A percentile compares a stretch with the other conserved stretches of the same genome.
Conservation (phyloP, 2,329 filamentous ascomycete species). For the Byssothecium circinans region DNA sequence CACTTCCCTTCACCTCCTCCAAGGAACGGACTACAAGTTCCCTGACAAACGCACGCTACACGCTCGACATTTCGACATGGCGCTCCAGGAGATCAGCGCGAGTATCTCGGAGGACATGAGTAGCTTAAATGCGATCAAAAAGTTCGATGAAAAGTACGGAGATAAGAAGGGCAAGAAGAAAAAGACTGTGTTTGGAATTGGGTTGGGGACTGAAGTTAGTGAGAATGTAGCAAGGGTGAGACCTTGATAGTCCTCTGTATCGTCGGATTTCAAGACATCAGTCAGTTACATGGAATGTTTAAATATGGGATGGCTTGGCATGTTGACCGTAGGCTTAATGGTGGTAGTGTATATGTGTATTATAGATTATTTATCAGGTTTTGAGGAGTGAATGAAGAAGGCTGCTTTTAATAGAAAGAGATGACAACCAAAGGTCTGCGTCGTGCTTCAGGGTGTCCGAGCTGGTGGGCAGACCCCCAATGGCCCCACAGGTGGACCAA, state of each 20-base stretch:
- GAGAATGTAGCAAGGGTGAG: conserved; percentile 37
- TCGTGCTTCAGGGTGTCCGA: no score
- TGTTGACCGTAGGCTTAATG: no score
- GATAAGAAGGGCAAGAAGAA: conserved; percentile 70
- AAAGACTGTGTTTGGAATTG: conserved; percentile 60
- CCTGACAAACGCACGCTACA: conserved; percentile 69
- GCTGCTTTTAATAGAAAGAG: no score
- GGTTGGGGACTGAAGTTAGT: conserved; percentile 31
- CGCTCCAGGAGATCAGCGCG: conserved; percentile 84
- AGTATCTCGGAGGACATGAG: conserved; percentile 94
- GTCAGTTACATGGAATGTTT: no score
- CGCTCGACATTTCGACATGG: conserved; percentile 77
- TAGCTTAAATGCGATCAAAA: conserved; percentile 79
- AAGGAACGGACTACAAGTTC: conserved; percentile 56
- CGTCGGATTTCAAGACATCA: no score
- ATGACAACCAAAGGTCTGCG: no score
- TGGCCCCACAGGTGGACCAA: no score
- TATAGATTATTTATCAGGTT: no score
- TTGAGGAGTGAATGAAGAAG: no score
- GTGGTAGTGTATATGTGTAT: no score
- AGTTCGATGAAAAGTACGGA: conserved; percentile 95
- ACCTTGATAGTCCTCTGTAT: neutral
- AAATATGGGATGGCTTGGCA: no score
- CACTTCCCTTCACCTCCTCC: conserved; percentile 24
- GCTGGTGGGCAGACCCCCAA: no score